Percentiles rank a stretch among this genome's conserved stretches.
Conservation (phyloP, 306 rosid species). For the Trichosanthes cucumerina region DNA sequence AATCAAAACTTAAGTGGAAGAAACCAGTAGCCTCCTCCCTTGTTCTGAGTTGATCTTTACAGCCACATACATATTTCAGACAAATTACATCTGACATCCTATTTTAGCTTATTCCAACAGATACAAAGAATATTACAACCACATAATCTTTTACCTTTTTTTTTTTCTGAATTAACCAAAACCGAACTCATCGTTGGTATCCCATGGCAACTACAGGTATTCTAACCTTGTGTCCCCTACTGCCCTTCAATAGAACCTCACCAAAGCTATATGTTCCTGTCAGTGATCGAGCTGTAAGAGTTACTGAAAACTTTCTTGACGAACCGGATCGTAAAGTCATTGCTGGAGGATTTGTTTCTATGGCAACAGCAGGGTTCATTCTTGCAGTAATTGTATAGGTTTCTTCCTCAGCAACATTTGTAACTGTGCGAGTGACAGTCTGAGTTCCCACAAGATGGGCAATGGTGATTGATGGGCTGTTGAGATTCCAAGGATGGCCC, state of each 20-base stretch:
- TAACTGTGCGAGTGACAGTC: conserved; percentile 62
- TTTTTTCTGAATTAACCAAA: conserved; percentile 26
- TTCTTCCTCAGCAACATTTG: conserved; percentile 84
- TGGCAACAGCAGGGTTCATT: conserved; percentile 82
- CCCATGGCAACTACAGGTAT: conserved; percentile 87
- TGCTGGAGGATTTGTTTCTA: conserved; percentile 77
- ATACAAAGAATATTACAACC: conserved; percentile 95
- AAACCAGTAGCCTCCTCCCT: conserved; percentile 34
- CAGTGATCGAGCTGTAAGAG: conserved; percentile 60
- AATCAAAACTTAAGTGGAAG: conserved; percentile 60
- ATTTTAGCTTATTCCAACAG: conserved; percentile 64
- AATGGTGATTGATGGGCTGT: conserved; percentile 79
- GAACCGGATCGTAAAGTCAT: conserved; percentile 67
- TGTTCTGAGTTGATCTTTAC: conserved; percentile 46
- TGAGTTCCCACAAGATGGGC: conserved; percentile 70
- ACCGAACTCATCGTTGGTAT: conserved; percentile 44
- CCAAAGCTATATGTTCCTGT: conserved; percentile 76
- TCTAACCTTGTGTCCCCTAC: conserved; percentile 93
- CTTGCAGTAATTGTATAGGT: conserved; percentile 68
- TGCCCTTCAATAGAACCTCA: conserved; percentile 80
- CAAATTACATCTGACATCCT: conserved; percentile 38
- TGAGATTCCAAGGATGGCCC: conserved; percentile 73
- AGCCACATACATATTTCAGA: conserved; percentile 35
- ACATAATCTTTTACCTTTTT: conserved; percentile 17
- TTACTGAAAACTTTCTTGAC: conserved; percentile 46